Evolutionary conservation across 2,329 filamentous ascomycete genomes (phyloP), one percentile per base, ranked within the genome.

Genomic region (Tolypocladium amazonense): DNA sequence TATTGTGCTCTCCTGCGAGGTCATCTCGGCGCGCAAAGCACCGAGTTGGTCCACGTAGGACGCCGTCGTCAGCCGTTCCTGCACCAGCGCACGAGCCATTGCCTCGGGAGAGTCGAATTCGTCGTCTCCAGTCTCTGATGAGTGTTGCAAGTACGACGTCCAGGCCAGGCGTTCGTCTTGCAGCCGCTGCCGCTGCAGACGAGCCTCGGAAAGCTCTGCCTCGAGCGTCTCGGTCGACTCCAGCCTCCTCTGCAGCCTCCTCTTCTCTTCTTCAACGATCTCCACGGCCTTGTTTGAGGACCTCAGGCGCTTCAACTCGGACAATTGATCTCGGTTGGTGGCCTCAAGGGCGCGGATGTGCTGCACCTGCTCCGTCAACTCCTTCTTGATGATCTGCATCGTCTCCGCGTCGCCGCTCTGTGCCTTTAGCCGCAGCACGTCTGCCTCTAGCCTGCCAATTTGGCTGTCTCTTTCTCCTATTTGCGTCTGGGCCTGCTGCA

Each of bases 201-300:
- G 84, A 25, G 88, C 84, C 70, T 96, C 93, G 12, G 84, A 81
- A 15, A 97, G 79, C 69, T 97, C 89, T 35, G 83, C 79, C 68
- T 94, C 86, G 12, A 96, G 69, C 15, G 84, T 80, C 60, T 90
- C 85, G 72, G 93, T 88, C 43, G 88, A 79, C 62, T 90, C 86
- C 1, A 99, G 72, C 68, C 86, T 90, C 38, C 87, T 85, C 71
- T 94, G 88, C 27, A 99, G 76, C 0, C 86, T 84, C 62, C 90
- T 82, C 78, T 97, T 97, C 76, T 99, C 92, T 72, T 99, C 94
- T 70, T 99, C 92, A 0, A 97, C 89, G 2, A 99, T 84, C 69
- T 96, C 90, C 1, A 96, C 87, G n/a, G 89, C 90, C 74, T 90
- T 93, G 71, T 92, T 87, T 4, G 88, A 76, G 65, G 92, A 89